A percentile compares a stretch with the other conserved stretches of the same genome.
phyloP scores from a whole-genome alignment of 306 rosid genomes.

The Canavalia ensiformis region DNA sequence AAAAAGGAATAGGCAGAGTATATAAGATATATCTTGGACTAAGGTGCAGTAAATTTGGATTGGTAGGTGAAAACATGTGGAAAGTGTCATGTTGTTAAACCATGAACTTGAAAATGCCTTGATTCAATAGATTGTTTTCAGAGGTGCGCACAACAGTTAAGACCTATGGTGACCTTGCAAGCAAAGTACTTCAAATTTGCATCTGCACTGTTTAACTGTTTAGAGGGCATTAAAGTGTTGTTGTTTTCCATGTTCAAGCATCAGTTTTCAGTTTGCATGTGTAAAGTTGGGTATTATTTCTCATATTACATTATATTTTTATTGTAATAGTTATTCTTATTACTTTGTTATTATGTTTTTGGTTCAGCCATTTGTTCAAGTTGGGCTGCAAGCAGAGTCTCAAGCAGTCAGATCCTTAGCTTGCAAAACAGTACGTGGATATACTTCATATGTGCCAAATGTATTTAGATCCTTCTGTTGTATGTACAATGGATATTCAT shows the following conservation, averaged over 20 bases:
- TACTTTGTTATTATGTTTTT: slow-evolving; percentile 40
- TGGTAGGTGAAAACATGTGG: slow-evolving; percentile 1
- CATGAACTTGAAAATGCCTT: not conserved
- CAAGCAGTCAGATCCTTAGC: slow-evolving; percentile 79
- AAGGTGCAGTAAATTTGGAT: not conserved
- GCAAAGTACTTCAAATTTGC: not conserved
- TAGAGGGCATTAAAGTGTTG: slow-evolving; percentile 15
- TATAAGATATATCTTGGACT: slow-evolving; percentile 33
- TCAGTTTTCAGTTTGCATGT: slow-evolving; percentile 30
- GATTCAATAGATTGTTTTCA: not conserved
- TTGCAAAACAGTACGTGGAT: slow-evolving; percentile 79
- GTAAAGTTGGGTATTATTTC: not conserved
- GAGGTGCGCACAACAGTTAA: slow-evolving; percentile 19
- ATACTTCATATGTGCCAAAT: slow-evolving; percentile 16
- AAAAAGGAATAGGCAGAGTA: not conserved
- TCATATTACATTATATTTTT: not conserved
- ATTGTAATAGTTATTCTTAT: slow-evolving; percentile 41
- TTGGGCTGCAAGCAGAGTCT: slow-evolving; percentile 88
- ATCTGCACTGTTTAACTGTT: slow-evolving; percentile 3
- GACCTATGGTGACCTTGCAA: slow-evolving; percentile 24
- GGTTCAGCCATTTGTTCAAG: slow-evolving; percentile 82
- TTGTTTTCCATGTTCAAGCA: slow-evolving; percentile 11
- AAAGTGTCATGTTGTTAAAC: slow-evolving; percentile 7
- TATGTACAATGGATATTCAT: slow-evolving; percentile 22
- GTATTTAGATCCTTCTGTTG: slow-evolving; percentile 29